Evolutionary conservation across 2,329 filamentous ascomycete species (phyloP), one percentile per base, ranked within the genome.

Genomic region (Myriosclerotinia scirpicola): DNA sequence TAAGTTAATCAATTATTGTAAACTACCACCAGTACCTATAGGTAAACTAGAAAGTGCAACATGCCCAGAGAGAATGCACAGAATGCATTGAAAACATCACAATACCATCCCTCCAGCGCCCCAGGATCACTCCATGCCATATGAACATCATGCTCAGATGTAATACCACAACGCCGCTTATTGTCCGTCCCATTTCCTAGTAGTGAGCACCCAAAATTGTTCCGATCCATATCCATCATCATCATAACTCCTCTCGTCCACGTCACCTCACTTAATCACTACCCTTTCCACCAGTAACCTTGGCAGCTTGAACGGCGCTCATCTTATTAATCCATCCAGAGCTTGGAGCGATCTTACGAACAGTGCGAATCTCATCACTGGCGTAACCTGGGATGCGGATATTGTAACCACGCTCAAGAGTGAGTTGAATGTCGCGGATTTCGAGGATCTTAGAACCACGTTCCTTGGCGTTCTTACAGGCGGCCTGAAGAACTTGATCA

Each of bases 261-360:
- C 6, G 30, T 34, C 30, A 6, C 36, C 30, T 42, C 22, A 40
- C 46, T 69, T 71, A 76, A 66, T 75, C 71, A 34, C 68, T 64
- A n/a, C 67, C 72, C 69, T 75, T 77, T 34, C 75, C 75, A 34
- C 85, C 84, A 5, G 86, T 89, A 55, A 89, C 93, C 82, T 98
- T 98, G 56, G 93, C 92, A 1, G 93, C 94, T 79, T 97, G 93
- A 20, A 99, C 90, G 34, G 95, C 94, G 75, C 93, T 94, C 90
- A 99, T 96, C 83, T 99, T 99, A 72, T 91, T 90, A 69, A 95
- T 94, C 93, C 95, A 99, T 30, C 88, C 91, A 20, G 90, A 82
- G 26, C 92, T 89, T 2, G 95, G 95, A 77, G 95, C 90, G 64
- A 96, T 90, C 82, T 97, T 97, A 77, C 93, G 89, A 40, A 98